Conservation (phyloP, 306 rosid species). For the Psophocarpus tetragonolobus region DNA sequence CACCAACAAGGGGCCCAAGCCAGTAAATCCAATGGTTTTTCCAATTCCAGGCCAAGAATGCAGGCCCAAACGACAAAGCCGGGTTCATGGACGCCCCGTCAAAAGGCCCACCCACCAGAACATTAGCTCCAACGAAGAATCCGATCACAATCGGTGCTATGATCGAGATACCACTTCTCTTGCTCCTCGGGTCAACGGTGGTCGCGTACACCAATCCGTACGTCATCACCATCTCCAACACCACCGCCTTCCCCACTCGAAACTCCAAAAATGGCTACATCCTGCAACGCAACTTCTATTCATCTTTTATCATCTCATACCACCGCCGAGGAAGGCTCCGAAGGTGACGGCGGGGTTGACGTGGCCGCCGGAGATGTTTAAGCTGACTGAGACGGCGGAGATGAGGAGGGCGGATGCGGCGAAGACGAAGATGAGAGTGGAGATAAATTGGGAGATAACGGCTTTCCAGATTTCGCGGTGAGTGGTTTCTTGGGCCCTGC, state of each 20-base stretch:
- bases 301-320: too few relatives aligned
- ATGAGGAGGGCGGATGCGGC: conserved; percentile 58
- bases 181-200: conserved; percentile 49
- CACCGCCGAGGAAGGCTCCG: conserved; percentile 65
- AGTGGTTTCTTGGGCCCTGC: neutral
- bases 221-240: conserved; percentile 67
- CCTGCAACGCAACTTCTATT: too few relatives aligned
- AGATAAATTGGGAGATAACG: conserved; percentile 63
- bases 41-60: conserved; percentile 63
- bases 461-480: conserved; percentile 35
- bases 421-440: conserved; percentile 74
- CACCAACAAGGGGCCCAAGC: conserved; percentile 70
- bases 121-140: conserved; percentile 63
- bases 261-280: conserved; percentile 27
- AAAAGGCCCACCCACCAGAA: conserved; percentile 63
- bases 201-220: conserved; percentile 70
- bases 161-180: conserved; percentile 22
- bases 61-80: conserved; percentile 53
- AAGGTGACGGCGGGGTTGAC: conserved; percentile 76
- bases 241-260: conserved; percentile 47
- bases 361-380: conserved; percentile 59
- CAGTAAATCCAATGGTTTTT: conserved; percentile 65
- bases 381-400: conserved; percentile 51
- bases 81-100: conserved; percentile 50
- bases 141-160: conserved; percentile 71